Evolutionary conservation across 2,329 filamentous ascomycete genomes (phyloP), one percentile per base, ranked within the genome.

Genomic region (Penicillium sp.): DNA sequence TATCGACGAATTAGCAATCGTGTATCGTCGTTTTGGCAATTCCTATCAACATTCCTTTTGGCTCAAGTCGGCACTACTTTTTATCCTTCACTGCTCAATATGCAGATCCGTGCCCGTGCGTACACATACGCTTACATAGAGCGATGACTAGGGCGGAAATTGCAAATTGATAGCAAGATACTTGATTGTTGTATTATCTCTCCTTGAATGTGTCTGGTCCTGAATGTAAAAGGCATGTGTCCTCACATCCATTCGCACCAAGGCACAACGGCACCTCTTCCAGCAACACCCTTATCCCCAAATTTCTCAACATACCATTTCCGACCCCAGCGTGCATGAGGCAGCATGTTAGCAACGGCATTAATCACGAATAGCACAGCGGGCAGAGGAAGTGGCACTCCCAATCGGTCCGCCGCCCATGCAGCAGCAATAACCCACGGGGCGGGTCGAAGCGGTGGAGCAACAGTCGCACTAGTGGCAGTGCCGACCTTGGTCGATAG

Each of bases 261-360:
- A 26, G 89, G 89, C 70, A 91, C 83, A 30, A 94, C 86, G 5
- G 91, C 91, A 80, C 91, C 93, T 74, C 89, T 87, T 33, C 84
- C 85, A 53, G 86, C 86, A 64, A 97, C 86, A 78, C 89, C 90
- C 53, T 96, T 89, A 80, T 89, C 88, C 12, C 94, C 94, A 84
- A 99, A 99, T 77, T 85, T 91, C 73, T 92, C 84, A 61, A 89
- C 81, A 78, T 99, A 99, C 95, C 95, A 99, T 72, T 84, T 82
- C 77, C 88, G 88, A 26, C 94, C 94, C 66, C 88, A 86, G 56
- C 95, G 80, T 17, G 95, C 93, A 71, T 95, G 84, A 12, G 95
- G 94, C 65, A 96, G 76, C 94, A 98, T 99, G 9, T 91, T 89
- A n/a, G 88, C 80, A 55, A 99, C 80, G 79, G 97, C 93, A 75